Percentiles rank a stretch among this genome's conserved stretches.
phyloP scores from a whole-genome alignment of 805 yeast genomes.

The Pichia insulana region DNA sequence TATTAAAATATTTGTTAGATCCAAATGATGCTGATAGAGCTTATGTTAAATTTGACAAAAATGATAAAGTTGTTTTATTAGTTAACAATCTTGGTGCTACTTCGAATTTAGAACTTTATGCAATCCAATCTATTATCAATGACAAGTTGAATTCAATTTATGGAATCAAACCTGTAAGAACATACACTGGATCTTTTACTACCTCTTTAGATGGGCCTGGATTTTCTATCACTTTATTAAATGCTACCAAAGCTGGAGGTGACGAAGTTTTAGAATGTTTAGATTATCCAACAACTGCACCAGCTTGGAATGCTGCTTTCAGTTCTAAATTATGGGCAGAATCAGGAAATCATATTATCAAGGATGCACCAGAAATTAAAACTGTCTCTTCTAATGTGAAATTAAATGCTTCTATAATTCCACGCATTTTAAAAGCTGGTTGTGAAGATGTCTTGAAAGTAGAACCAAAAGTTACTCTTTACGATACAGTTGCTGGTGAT shows the following conservation, averaged over 20 bases:
- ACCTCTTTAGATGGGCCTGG: constrained; percentile 92
- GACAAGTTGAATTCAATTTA: constrained; percentile 44
- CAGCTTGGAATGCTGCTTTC: constrained; percentile 64
- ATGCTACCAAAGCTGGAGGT: constrained; percentile 48
- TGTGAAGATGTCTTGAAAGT: constrained; percentile 45
- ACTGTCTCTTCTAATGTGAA: constrained; percentile 18
- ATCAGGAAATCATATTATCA: constrained; percentile 15
- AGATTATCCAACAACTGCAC: constrained; percentile 68
- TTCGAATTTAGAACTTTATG: constrained; percentile 68
- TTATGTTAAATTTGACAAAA: constrained; percentile 56
- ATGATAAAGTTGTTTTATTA: constrained; percentile 58
- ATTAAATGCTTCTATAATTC: constrained; percentile 24
- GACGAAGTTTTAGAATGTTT: constrained; percentile 42
- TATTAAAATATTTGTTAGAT: constrained; percentile 56
- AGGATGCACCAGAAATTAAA: constrained; percentile 20
- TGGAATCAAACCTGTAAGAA: constrained; percentile 54
- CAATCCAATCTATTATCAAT: constrained; percentile 55
- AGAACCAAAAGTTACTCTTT: constrained; percentile 80
- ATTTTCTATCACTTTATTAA: constrained; percentile 74
- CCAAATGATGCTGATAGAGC: constrained; percentile 66
- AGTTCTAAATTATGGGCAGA: constrained; percentile 19
- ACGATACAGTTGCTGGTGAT: constrained; percentile 88
- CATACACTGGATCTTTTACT: constrained; percentile 70
- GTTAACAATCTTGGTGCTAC: constrained; percentile 89
- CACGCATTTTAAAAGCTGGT: constrained; percentile 34